These are phyloP conservation scores for Globisporangium solare DNA, from an alignment of 352 stramenopile species.

Conservation along the genomic window DNA sequence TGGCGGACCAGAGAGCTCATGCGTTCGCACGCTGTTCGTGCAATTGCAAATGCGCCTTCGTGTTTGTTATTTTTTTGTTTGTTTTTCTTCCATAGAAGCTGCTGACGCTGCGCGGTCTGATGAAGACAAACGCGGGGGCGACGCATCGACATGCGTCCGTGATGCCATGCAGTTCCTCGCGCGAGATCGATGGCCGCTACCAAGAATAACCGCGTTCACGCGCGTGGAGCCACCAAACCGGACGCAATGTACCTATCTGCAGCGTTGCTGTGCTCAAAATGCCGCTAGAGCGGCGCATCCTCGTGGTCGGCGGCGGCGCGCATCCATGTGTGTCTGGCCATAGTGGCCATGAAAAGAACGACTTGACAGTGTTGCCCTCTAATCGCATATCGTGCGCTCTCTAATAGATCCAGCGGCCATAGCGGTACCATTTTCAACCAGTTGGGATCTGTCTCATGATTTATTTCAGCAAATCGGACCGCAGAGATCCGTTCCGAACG, in stretches of 20 bases:
- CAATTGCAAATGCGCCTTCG: no score
- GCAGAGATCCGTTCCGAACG: background rate
- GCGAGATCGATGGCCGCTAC: no score
- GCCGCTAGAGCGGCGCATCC: no score
- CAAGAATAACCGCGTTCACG: no score
- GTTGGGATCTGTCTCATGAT: background rate
- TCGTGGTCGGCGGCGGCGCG: no score
- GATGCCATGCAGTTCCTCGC: no score
- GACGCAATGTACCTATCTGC: no score
- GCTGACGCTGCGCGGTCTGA: constrained; percentile 37
- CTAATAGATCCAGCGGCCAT: background rate
- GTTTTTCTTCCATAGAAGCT: constrained; percentile 28
- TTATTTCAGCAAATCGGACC: constrained; percentile 7
- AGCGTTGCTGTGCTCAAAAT: no score
- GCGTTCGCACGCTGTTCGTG: no score
- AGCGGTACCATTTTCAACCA: constrained; percentile 5
- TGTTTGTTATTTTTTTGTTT: no score
- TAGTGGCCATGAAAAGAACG: constrained; percentile 14
- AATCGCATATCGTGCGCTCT: background rate
- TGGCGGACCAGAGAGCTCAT: no score
- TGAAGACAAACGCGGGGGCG: constrained; percentile 52
- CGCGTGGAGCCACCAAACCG: no score
- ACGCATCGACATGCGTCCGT: background rate
- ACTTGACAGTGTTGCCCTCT: background rate
- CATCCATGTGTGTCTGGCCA: constrained; percentile 17